Conservation (phyloP, 2,329 filamentous ascomycete genomes). For the Aspergillus fumigatus region DNA sequence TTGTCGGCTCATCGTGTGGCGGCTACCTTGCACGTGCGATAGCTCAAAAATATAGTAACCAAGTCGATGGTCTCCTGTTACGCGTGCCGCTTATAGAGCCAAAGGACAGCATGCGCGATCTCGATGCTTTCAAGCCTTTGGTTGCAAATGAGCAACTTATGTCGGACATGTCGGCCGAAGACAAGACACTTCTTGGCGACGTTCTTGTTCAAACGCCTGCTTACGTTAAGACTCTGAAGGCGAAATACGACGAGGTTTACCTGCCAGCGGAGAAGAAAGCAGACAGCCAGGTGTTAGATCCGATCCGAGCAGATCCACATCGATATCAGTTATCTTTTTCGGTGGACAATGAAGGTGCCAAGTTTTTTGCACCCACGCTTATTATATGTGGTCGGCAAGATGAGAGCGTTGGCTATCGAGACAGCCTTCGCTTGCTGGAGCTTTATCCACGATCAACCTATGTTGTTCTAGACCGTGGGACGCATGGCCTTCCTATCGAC, state of each 20-base stretch:
- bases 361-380: conserved; percentile 26
- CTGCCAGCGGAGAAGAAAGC: conserved; percentile 15
- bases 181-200: conserved; percentile 20
- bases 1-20: conserved; percentile 26
- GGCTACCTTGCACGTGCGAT: conserved; percentile 26
- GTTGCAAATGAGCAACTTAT: conserved; percentile 21
- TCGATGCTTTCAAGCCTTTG: conserved; percentile 21
- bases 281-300: conserved; percentile 19
- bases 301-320: conserved; percentile 22
- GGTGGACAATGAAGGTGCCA: conserved; percentile 9
- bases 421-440: conserved; percentile 24
- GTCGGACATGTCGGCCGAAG: conserved; percentile 16
- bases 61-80: conserved; percentile 23
- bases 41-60: conserved; percentile 21
- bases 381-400: conserved; percentile 27
- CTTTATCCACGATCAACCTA: conserved; percentile 24
- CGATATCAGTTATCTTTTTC: conserved; percentile 22
- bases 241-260: conserved; percentile 14
- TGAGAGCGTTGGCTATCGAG: conserved; percentile 24
- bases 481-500: conserved; percentile 25
- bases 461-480: conserved; percentile 23
- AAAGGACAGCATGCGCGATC: conserved; percentile 18
- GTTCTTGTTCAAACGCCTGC: conserved; percentile 24
- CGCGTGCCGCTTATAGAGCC: conserved; percentile 27
- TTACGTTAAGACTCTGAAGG: conserved; percentile 19